phyloP scores from a whole-genome alignment of 2,329 filamentous ascomycete genomes.

The Aspergillus tanneri region DNA sequence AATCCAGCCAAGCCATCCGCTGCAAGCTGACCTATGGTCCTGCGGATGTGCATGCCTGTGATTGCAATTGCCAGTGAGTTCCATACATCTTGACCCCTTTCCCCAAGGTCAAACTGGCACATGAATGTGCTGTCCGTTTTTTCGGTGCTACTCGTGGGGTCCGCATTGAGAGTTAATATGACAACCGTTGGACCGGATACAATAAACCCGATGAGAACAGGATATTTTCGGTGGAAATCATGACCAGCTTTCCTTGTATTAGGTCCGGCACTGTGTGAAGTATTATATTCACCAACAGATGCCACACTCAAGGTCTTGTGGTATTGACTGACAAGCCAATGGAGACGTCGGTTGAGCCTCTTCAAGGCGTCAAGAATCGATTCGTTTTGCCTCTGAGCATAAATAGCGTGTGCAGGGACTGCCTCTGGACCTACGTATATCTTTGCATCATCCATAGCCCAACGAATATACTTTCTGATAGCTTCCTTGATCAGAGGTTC shows the following conservation, averaged over 20 bases:
- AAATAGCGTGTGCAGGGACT: slow-evolving; percentile 49
- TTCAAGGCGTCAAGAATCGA: slow-evolving; percentile 43
- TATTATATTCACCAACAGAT: not conserved
- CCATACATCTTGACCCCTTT: slow-evolving; percentile 59
- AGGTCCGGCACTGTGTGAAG: not conserved
- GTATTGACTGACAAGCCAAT: slow-evolving; percentile 46
- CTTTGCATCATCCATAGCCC: slow-evolving; percentile 53
- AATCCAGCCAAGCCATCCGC: slow-evolving; percentile 27
- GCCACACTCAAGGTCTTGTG: slow-evolving; percentile 27
- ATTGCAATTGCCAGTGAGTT: slow-evolving; percentile 59
- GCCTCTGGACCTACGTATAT: slow-evolving; percentile 36
- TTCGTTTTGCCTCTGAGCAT: slow-evolving; percentile 42
- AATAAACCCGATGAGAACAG: slow-evolving; percentile 57
- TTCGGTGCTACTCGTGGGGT: slow-evolving; percentile 28
- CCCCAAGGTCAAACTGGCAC: slow-evolving; percentile 54
- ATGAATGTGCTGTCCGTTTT: slow-evolving; percentile 38
- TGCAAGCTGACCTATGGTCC: slow-evolving; percentile 49
- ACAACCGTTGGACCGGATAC: slow-evolving; percentile 54
- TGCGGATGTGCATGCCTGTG: slow-evolving; percentile 53
- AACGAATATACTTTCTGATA: slow-evolving; percentile 52
- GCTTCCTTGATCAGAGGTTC: slow-evolving; percentile 41
- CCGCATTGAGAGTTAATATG: slow-evolving; percentile 52
- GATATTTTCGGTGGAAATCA: slow-evolving; percentile 31
- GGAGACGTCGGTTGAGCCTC: slow-evolving; percentile 46
- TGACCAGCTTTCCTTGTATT: too few relatives aligned